Base-by-base conservation (phyloP, 2,329 filamentous ascomycete species). In the Colletotrichum orchidophilum region DNA sequence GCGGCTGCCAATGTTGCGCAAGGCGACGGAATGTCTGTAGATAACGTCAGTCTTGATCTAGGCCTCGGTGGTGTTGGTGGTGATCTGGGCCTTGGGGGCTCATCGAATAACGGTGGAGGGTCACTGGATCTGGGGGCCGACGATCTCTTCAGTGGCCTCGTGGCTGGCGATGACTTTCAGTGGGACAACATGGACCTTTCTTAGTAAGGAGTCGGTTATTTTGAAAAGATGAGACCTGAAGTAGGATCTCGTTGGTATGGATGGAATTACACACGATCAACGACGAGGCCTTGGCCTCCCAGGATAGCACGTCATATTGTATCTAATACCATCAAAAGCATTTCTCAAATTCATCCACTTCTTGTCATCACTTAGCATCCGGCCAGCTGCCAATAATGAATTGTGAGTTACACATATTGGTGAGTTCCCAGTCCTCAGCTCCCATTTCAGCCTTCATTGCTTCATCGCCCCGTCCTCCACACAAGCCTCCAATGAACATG, bases 391-490 rank as follows among this genome's bases (percentile, higher is more conserved):
- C 87, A 71, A 90, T 78, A 0, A 86, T 90, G 73, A 87, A 90
- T 78, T 91, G 88, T 35, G 84, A 87, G 75, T 91, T 90, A 65
- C 87, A 88, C 88, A 91, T 91, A 75, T 91, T 91, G 5, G 86
- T 89, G 78, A 92, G 78, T 78, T 92, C 90, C 90, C 90, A 92
- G n/a, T 85, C 87, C 82, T 92, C 89, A 0, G 88, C 89, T n/a
- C 81, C 83, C 73, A 90, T 75, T 69, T 80, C 77, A 0, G 82
- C 85, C 42, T 79, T 73, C 13, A 79, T 76, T 0, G 80, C 81
- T 65, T 82, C 78, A 77, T 89, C 87, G 27, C 85, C 84, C 63
- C 79, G 75, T 35, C 84, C 84, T 1, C 89, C 85, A 33, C 82
- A 82, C 3, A 86, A 81, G 1, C 91, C 91, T 0, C 90, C 88